A percentile compares a stretch with the other conserved stretches of the same genome.
Evolutionary conservation across 2,329 filamentous ascomycete genomes (phyloP).

Genomic region (Penicillium sp.): DNA sequence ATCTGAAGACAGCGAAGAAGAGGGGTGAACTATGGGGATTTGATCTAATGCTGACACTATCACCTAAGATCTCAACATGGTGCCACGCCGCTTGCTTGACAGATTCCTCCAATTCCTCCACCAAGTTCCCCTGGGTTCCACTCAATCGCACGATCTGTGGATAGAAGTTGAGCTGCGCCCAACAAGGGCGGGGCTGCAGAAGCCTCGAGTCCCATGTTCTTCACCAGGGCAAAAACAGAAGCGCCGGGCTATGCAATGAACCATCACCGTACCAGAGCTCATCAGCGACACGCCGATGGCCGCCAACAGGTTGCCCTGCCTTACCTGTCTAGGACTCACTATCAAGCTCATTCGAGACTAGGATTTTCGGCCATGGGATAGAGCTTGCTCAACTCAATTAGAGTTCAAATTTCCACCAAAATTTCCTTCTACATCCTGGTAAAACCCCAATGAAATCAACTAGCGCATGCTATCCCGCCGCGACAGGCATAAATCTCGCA

Average conservation of each 20-base stretch:
- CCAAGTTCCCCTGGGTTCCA: not conserved
- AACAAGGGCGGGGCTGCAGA: no score
- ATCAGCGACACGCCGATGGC: not conserved
- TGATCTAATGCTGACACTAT: not conserved
- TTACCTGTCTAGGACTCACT: not conserved
- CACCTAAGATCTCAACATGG: not conserved
- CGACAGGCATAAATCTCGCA: no score
- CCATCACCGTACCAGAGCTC: not conserved
- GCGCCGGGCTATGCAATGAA: not conserved
- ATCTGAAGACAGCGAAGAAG: constrained; percentile 6
- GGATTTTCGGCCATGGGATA: not conserved
- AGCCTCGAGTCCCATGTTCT: not conserved
- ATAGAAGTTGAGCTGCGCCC: not conserved
- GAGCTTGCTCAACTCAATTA: not conserved
- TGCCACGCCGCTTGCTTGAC: not conserved
- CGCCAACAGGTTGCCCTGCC: not conserved
- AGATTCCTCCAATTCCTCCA: not conserved
- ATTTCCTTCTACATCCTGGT: no score
- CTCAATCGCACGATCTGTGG: not conserved
- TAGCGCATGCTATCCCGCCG: no score
- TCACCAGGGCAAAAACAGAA: not conserved
- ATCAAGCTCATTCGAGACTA: not conserved
- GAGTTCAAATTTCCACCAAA: no score
- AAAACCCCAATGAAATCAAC: no score
- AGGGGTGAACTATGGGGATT: constrained; percentile 1